Evolutionary conservation across 192 early-diverging fungal species (phyloP).

Genomic region (Coemansia sp.): DNA sequence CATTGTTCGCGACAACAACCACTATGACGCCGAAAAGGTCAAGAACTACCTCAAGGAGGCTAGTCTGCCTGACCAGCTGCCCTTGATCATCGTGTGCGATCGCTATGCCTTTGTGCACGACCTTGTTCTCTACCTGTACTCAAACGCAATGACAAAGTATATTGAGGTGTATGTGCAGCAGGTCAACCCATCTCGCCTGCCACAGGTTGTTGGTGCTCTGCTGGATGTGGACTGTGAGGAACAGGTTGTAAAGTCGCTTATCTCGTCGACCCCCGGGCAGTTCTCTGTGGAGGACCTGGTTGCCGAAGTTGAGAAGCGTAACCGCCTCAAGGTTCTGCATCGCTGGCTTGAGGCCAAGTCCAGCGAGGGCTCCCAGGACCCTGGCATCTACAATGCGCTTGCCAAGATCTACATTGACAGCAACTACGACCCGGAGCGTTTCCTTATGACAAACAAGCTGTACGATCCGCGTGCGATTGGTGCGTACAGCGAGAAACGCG

Average conservation of each 20-base stretch:
- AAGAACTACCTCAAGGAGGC: constrained; percentile 99
- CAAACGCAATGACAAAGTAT: constrained; percentile 91
- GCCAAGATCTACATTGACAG: constrained; percentile 99
- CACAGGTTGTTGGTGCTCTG: constrained; percentile 94
- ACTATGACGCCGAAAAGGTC: constrained; percentile 97
- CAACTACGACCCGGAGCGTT: constrained; percentile 97
- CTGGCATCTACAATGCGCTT: constrained; percentile 94
- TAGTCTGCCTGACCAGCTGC: constrained; percentile 92
- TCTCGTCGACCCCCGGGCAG: constrained; percentile 80
- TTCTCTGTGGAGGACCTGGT: constrained; percentile 87
- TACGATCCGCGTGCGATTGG: constrained; percentile 94
- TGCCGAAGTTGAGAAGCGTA: constrained; percentile 92
- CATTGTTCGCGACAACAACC: constrained; percentile 93
- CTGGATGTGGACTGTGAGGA: constrained; percentile 99
- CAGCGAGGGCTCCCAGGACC: constrained; percentile 85
- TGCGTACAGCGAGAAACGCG: constrained; percentile 98
- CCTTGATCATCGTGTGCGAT: constrained; percentile 98
- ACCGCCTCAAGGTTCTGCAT: constrained; percentile 92
- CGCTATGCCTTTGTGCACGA: constrained; percentile 97
- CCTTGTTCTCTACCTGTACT: constrained; percentile 93
- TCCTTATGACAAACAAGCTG: constrained; percentile 73
- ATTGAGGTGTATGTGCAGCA: constrained; percentile 99
- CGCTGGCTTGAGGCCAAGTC: constrained; percentile 93
- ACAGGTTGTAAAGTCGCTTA: constrained; percentile 81
- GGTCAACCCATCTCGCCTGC: constrained; percentile 92